Conservation (phyloP, 306 rosid species). For the Canavalia gladiata region DNA sequence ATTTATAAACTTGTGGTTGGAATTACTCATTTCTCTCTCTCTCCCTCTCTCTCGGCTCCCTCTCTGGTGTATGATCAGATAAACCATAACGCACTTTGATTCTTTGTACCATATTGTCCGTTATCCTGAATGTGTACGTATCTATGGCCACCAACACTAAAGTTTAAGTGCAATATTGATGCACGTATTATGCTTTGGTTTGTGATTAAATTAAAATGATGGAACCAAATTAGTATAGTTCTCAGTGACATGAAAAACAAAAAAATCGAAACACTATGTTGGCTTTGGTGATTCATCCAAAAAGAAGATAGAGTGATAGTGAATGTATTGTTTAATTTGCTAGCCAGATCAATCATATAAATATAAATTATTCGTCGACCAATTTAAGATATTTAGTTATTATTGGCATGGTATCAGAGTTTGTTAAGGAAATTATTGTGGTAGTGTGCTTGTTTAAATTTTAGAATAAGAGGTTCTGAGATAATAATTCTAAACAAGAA, state of each 20-base stretch:
- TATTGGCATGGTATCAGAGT: neutral
- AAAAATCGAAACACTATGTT: neutral
- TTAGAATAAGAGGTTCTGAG: too few species aligned
- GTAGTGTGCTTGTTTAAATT: too few species aligned
- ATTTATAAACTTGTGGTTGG: conserved; percentile 54
- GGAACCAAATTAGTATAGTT: neutral
- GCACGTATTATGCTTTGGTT: neutral
- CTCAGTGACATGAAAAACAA: neutral
- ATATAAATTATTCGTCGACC: neutral
- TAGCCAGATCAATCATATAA: neutral
- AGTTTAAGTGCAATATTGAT: neutral
- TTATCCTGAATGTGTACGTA: conserved; percentile 20
- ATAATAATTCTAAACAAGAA: too few species aligned
- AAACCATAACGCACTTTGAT: conserved; percentile 22
- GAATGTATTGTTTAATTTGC: neutral
- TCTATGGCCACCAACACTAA: neutral
- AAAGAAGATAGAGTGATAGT: neutral
- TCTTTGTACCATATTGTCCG: conserved; percentile 29
- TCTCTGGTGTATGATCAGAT: conserved; percentile 30
- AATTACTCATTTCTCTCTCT: conserved; percentile 47
- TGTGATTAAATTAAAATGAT: too few species aligned
- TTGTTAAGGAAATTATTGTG: too few species aligned
- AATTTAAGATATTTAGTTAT: neutral
- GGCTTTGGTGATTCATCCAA: neutral
- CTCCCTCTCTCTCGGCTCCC: neutral